Conservation (phyloP, 78 protist species). For the Dictyostelium firmibasis region DNA sequence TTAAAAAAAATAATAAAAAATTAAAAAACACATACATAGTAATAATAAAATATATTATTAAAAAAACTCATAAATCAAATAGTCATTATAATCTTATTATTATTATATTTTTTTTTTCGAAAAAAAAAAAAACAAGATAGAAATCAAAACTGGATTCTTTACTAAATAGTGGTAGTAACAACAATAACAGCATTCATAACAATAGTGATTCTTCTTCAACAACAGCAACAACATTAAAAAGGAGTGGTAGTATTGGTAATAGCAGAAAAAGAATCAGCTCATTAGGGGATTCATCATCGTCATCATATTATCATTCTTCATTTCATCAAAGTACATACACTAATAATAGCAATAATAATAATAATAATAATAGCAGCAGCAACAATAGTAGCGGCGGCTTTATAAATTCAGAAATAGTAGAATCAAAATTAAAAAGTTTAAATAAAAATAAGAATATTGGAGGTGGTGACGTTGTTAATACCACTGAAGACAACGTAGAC, state of each 20-base stretch:
- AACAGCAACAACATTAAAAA: background rate
- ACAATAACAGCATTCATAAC: background rate
- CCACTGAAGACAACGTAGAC: background rate
- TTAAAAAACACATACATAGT: background rate
- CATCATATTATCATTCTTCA: background rate
- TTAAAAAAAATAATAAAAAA: background rate
- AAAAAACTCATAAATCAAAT: background rate
- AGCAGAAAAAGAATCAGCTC: conserved; percentile 9
- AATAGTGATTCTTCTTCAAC: background rate
- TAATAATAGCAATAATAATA: background rate
- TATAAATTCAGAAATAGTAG: conserved; percentile 1
- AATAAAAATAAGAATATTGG: background rate
- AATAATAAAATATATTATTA: too few relatives aligned
- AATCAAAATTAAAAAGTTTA: conserved; percentile 11
- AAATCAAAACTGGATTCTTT: background rate
- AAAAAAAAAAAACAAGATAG: background rate
- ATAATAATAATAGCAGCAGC: background rate
- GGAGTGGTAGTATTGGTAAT: conserved; percentile 3
- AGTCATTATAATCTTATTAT: background rate
- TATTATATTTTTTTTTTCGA: background rate
- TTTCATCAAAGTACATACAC: background rate
- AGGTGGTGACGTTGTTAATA: background rate
- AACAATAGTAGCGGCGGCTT: conserved; percentile 4
- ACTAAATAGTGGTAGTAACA: background rate
- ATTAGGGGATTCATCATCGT: background rate